Conservation (phyloP, 352 stramenopile species). For the Vaucheria bursata region DNA sequence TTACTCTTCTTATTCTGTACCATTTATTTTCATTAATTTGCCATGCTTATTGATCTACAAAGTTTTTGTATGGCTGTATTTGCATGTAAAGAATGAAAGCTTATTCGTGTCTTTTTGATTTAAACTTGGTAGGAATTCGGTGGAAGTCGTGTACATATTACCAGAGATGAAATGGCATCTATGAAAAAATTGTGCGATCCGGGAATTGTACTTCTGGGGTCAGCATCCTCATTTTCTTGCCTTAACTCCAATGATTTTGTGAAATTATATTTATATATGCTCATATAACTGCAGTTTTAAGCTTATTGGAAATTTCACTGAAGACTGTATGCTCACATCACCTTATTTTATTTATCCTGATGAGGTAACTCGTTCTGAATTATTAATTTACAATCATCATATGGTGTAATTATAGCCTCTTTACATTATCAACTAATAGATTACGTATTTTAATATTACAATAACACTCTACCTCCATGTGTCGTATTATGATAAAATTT, state of each 20-base stretch:
- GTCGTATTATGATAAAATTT: background rate
- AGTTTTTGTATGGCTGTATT: too few species aligned
- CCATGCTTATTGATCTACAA: too few species aligned
- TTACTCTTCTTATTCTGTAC: too few species aligned
- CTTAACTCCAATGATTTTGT: too few species aligned
- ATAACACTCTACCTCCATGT: background rate
- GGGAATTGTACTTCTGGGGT: constrained; percentile 9
- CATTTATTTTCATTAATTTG: too few species aligned
- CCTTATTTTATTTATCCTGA: constrained; percentile 1
- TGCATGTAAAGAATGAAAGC: too few species aligned
- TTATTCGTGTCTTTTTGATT: too few species aligned
- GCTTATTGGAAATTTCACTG: background rate
- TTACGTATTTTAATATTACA: background rate
- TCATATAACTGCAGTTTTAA: background rate
- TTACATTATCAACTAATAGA: background rate
- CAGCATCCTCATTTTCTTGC: background rate
- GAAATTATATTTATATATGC: background rate
- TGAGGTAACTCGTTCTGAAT: constrained; percentile 8
- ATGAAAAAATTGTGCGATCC: background rate
- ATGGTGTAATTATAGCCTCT: background rate
- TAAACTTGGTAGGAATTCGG: constrained; percentile 4
- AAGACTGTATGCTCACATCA: background rate
- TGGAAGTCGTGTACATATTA: background rate
- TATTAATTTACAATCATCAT: background rate
- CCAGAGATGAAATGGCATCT: background rate